Conservation (phyloP, 768 basidiomycete species). For the Phlebiopsis flavidoalba region DNA sequence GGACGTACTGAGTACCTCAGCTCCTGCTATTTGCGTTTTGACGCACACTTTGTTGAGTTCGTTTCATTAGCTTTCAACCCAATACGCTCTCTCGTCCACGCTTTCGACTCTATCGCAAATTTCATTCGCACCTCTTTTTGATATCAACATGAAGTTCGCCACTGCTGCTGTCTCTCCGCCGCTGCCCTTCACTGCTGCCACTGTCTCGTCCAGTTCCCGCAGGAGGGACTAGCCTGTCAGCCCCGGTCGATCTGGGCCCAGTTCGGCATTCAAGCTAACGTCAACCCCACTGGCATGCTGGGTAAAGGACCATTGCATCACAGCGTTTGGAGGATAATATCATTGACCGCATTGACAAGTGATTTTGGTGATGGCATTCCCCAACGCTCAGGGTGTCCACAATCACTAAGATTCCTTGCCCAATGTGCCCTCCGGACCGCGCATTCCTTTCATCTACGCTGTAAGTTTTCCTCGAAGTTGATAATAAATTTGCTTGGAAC, state of each 20-base stretch:
- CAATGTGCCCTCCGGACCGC: constrained; percentile 34
- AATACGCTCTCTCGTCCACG: constrained; percentile 6
- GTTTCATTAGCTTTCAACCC: constrained; percentile 9
- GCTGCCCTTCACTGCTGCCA: constrained; percentile 28
- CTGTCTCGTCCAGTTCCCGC: constrained; percentile 37
- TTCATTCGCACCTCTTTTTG: not conserved
- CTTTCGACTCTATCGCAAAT: not conserved
- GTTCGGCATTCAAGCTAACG: constrained; percentile 26
- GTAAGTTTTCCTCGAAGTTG: constrained; percentile 13
- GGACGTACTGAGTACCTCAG: constrained; percentile 16
- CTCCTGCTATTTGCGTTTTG: constrained; percentile 17
- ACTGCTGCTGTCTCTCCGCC: constrained; percentile 25
- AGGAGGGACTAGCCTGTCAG: constrained; percentile 46
- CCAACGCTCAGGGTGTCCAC: constrained; percentile 26
- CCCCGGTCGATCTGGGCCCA: constrained; percentile 33
- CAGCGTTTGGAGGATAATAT: not conserved
- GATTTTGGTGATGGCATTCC: constrained; percentile 24
- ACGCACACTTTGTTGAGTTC: constrained; percentile 13
- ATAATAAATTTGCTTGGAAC: not conserved
- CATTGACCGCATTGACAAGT: constrained; percentile 4
- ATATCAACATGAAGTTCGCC: constrained; percentile 29
- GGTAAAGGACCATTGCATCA: constrained; percentile 13
- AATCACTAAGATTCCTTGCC: constrained; percentile 38
- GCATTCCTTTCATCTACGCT: constrained; percentile 27
- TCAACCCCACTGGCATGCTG: constrained; percentile 29